Evolutionary conservation across 495 filamentous ascomycete species (phyloP).

Genomic region (Penicillium canescens): DNA sequence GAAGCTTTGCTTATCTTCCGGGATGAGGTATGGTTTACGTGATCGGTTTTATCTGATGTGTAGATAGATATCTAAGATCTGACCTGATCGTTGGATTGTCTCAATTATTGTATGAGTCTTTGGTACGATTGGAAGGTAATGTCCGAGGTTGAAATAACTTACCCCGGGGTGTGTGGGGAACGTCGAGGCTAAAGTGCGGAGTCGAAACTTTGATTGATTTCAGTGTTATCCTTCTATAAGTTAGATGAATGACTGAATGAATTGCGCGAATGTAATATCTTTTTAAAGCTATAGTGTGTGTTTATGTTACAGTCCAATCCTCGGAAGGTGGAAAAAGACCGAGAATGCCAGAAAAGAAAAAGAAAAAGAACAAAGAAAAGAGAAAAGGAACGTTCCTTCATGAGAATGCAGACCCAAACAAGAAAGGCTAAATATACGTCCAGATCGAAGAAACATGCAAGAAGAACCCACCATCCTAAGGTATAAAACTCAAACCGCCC

Average conservation of each 20-base stretch:
- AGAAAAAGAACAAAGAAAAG: neutral
- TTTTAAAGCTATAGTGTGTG: too few relatives aligned
- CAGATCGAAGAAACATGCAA: constrained; percentile 16
- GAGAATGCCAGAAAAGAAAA: constrained; percentile 2
- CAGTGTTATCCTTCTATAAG: too few relatives aligned
- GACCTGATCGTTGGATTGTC: too few relatives aligned
- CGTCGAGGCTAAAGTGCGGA: too few relatives aligned
- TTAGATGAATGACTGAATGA: too few relatives aligned
- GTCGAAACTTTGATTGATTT: too few relatives aligned
- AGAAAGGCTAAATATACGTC: constrained; percentile 31
- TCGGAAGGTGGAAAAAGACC: neutral
- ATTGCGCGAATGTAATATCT: too few relatives aligned
- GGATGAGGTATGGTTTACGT: neutral
- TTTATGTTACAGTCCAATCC: too few relatives aligned
- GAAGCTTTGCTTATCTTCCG: constrained; percentile 1
- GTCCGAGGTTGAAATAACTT: too few relatives aligned
- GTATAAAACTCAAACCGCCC: constrained; percentile 37
- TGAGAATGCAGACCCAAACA: constrained; percentile 18
- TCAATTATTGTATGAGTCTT: too few relatives aligned
- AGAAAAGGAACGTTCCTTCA: constrained; percentile 6
- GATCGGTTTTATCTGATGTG: neutral
- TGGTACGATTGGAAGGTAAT: too few relatives aligned
- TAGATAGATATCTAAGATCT: neutral
- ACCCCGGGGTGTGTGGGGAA: too few relatives aligned
- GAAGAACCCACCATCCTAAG: constrained; percentile 9